These are phyloP conservation scores for Paralagenidium karlingii DNA, from an alignment of 352 stramenopile species.

Conservation along the genomic window DNA sequence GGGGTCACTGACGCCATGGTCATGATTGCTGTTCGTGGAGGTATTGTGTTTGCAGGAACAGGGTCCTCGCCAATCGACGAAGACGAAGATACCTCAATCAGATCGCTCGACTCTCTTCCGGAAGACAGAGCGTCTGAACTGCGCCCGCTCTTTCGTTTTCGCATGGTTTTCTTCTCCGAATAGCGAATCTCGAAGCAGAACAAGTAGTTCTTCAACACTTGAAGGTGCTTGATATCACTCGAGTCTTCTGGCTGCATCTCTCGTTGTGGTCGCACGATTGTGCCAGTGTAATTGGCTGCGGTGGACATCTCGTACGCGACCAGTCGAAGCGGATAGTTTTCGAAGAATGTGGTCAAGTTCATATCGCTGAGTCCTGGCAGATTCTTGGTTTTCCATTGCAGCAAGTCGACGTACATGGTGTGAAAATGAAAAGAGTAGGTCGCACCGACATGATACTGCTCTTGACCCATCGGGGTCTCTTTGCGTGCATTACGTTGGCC, in stretches of 20 bases:
- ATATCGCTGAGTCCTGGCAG: slow-evolving; percentile 62
- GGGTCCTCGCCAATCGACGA: too few species aligned
- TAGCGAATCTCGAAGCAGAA: slow-evolving; percentile 73
- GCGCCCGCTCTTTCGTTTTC: too few species aligned
- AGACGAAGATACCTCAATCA: too few species aligned
- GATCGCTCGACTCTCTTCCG: too few species aligned
- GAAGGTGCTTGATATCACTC: slow-evolving; percentile 20
- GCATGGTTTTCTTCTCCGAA: too few species aligned
- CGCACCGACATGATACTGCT: slow-evolving; percentile 34
- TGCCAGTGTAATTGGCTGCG: background rate
- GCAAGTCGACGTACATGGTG: slow-evolving; percentile 81
- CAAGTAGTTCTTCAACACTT: slow-evolving; percentile 56
- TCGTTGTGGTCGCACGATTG: background rate
- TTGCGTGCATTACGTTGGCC: slow-evolving; percentile 20
- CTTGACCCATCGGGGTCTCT: slow-evolving; percentile 30
- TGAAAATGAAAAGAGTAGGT: slow-evolving; percentile 86
- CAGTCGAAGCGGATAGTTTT: slow-evolving; percentile 49
- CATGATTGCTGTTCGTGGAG: too few species aligned
- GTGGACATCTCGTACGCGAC: slow-evolving; percentile 52
- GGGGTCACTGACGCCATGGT: too few species aligned
- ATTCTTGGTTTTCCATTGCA: slow-evolving; percentile 68
- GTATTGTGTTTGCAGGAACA: too few species aligned
- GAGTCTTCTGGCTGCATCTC: slow-evolving; percentile 1
- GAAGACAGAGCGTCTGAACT: too few species aligned
- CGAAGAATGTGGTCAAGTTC: slow-evolving; percentile 66